Base-by-base conservation (phyloP, 768 basidiomycete species). In the Porphyrellus cyaneotinctus region DNA sequence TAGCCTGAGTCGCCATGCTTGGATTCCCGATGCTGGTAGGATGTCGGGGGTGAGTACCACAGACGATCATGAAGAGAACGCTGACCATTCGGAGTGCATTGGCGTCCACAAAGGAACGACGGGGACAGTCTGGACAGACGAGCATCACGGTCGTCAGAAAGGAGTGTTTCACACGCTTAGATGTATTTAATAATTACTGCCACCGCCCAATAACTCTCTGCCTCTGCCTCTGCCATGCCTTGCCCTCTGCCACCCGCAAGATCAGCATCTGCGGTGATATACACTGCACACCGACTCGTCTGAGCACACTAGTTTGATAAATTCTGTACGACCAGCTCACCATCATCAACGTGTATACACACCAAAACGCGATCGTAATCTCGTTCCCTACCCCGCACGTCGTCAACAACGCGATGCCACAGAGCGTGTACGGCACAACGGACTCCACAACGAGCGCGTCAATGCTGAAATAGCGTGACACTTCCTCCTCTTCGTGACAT, bases 201-300 rank as follows among this genome's bases (percentile, higher is more conserved):
- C 22, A 46, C 32, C 32, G 22, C n/a, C n/a, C n/a, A n/a, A n/a
- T n/a, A n/a, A n/a, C n/a, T n/a, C n/a, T n/a, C 12, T 39, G 22
- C 6, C 22, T n/a, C n/a, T n/a, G n/a, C 17, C 30, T 26, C 14
- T 41, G 15, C 63, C 54, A 60, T 23, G 51, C 53, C 12, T 22
- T 47, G 5, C 49, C 58, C 36, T 42, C 47, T 3, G 35, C 47
- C 31, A 63, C 43, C 13, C 60, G 49, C 24, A 61, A 23, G 11
- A 59, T 54, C n/a, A 59, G 26, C 41, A 55, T 45, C 35, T 58
- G 62, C 9, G 56, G 44, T 12, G 60, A 61, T 31, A 61, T 37
- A 43, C 56, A 49, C 59, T 62, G 14, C 8, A 17, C 12, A 28
- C 8, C 14, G 2, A 12, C n/a, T n/a, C n/a, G n/a, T n/a, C n/a